phyloP scores from a whole-genome alignment of 345 rosid species.

The Noccaea bulbosa region DNA sequence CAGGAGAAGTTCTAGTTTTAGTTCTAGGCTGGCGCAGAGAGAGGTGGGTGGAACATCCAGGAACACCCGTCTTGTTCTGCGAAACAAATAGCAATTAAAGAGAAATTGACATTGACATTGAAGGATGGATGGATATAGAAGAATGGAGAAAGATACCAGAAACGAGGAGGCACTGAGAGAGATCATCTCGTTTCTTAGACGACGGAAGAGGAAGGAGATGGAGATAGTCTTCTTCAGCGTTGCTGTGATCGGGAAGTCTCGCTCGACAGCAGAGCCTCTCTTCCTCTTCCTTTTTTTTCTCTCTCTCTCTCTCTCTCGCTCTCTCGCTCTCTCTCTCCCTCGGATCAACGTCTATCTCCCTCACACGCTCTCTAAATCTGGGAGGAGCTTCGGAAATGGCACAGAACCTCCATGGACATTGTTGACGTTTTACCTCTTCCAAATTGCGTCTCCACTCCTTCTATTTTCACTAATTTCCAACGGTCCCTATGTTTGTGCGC shows the following conservation, averaged over 20 bases:
- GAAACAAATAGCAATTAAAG: conserved; percentile 23
- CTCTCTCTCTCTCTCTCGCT: too few species aligned
- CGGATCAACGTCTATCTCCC: not conserved
- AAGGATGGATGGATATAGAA: not conserved
- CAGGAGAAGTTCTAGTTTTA: conserved; percentile 27
- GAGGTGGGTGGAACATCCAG: conserved; percentile 50
- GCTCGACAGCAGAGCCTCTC: too few species aligned
- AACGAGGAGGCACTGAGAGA: conserved; percentile 54
- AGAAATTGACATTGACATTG: not conserved
- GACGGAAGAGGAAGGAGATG: conserved; percentile 33
- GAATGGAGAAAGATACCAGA: conserved; percentile 47
- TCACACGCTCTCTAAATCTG: conserved; percentile 29
- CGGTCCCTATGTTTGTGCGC: conserved; percentile 25
- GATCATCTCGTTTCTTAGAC: conserved; percentile 45
- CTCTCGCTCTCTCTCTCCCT: too few species aligned
- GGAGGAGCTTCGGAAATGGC: conserved; percentile 29
- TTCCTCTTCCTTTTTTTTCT: too few species aligned
- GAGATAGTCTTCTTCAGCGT: conserved; percentile 25
- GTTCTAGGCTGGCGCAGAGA: conserved; percentile 45
- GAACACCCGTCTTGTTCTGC: conserved; percentile 56
- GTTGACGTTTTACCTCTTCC: conserved; percentile 39
- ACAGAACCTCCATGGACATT: conserved; percentile 30
- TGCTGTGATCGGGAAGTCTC: too few species aligned
- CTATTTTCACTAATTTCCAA: not conserved
- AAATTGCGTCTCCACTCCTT: conserved; percentile 32